phyloP scores from a whole-genome alignment of 2,329 filamentous ascomycete genomes.

The Alternaria incomplexa region DNA sequence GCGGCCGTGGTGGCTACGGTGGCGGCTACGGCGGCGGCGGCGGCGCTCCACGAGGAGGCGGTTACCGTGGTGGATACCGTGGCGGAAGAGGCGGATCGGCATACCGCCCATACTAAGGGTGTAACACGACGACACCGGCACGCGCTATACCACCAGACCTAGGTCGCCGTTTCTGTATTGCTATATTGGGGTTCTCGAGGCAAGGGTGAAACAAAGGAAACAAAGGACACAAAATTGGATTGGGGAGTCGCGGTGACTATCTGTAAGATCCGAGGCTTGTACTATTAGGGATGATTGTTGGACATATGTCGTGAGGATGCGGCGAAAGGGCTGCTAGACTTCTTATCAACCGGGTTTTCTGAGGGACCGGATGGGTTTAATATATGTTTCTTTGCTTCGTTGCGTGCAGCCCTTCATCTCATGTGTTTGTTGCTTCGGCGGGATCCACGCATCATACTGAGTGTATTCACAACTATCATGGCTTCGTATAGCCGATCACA shows the following conservation, averaged over 20 bases:
- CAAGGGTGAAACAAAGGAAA: background rate
- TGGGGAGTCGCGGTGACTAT: slow-evolving; percentile 7
- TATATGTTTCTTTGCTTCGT: slow-evolving; percentile 2
- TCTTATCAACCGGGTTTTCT: background rate
- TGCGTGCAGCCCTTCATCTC: background rate
- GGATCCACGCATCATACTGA: background rate
- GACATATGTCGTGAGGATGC: slow-evolving; percentile 1
- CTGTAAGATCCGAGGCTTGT: slow-evolving; percentile 7
- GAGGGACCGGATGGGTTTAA: slow-evolving; percentile 5
- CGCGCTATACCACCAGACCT: background rate
- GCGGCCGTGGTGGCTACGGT: slow-evolving; percentile 37
- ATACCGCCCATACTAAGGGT: slow-evolving; percentile 25
- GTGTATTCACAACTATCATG: background rate
- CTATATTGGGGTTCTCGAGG: background rate
- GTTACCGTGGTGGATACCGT: slow-evolving; percentile 50
- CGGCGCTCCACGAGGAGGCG: slow-evolving; percentile 50
- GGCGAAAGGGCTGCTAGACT: background rate
- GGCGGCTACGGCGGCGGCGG: slow-evolving; percentile 40
- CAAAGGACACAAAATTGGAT: slow-evolving; percentile 11
- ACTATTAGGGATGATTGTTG: slow-evolving; percentile 7
- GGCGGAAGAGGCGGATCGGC: slow-evolving; percentile 32
- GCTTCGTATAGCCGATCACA: background rate
- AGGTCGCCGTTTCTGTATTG: background rate
- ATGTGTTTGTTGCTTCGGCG: background rate
- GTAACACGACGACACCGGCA: background rate